Conservation (phyloP, 768 basidiomycete species). For the Albatrellus ellisii region DNA sequence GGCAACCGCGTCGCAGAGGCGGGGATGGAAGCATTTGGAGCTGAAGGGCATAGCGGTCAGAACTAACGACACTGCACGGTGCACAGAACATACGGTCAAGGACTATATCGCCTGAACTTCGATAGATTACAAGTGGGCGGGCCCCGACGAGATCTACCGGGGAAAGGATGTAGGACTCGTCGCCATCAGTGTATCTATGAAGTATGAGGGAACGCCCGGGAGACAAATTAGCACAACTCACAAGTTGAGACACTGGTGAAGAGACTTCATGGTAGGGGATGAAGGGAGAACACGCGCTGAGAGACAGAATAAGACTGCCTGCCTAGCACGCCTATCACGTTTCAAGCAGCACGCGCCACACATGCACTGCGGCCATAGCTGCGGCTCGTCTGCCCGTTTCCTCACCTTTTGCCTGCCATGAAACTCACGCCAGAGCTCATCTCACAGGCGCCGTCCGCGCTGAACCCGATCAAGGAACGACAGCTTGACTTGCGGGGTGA, state of each 20-base stretch:
- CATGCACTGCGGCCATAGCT: neutral
- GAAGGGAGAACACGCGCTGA: slow-evolving; percentile 9
- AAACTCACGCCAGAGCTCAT: slow-evolving; percentile 93
- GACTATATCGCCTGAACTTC: slow-evolving; percentile 62
- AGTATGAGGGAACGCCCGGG: slow-evolving; percentile 10
- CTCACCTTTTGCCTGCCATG: slow-evolving; percentile 27
- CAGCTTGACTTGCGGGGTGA: slow-evolving; percentile 85
- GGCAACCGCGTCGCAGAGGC: slow-evolving; percentile 43
- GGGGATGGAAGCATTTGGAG: slow-evolving; percentile 23
- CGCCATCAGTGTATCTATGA: slow-evolving; percentile 49
- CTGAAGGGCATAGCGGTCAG: slow-evolving; percentile 3
- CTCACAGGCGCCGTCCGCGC: slow-evolving; percentile 61
- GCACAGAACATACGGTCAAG: slow-evolving; percentile 37
- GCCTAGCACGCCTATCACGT: neutral
- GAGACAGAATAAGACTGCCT: slow-evolving; percentile 8
- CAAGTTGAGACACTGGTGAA: slow-evolving; percentile 68
- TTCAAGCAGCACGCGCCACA: neutral
- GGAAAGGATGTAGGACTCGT: slow-evolving; percentile 71
- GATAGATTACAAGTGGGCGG: slow-evolving; percentile 57
- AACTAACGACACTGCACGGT: slow-evolving; percentile 13
- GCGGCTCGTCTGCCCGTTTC: slow-evolving; percentile 4
- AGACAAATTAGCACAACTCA: slow-evolving; percentile 18
- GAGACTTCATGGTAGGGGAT: slow-evolving; percentile 29
- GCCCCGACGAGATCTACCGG: slow-evolving; percentile 48
- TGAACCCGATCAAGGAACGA: slow-evolving; percentile 80